Evolutionary conservation across 768 basidiomycete species (phyloP), one percentile per base, ranked within the genome.

Genomic region (Thelephora ganbajun): DNA sequence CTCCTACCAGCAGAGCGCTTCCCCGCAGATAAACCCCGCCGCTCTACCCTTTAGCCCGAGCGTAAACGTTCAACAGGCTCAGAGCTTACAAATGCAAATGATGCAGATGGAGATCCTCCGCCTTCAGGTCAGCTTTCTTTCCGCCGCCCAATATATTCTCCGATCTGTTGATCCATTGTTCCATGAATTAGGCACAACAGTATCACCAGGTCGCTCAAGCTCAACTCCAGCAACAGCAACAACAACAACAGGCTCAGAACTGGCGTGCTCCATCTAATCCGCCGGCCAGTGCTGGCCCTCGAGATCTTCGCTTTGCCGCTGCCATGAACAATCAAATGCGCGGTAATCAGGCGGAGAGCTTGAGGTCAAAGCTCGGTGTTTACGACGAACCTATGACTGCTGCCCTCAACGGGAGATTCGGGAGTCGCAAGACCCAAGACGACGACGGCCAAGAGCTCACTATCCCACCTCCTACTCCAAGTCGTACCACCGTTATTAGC

Each of bases 21-120:
- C 71, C 68, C 66, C 72, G 66, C 67, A 66, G 63, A 60, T 69
- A 57, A 66, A 77, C 72, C 50, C 77, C 6, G 59, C 80, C 61
- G 76, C 63, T 45, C 69, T 68, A 41, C 67, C 64, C 22, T 73
- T 71, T 50, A 67, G 63, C 57, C 66, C 69, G 20, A 60, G 70
- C 36, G 50, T 58, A 46, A 52, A 53, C 16, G 62, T 66, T 36
- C 78, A 77, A 41, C 79, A 80, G 57, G 65, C 71, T 37, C 79
- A 79, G 56, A 74, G 79, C 47, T 67, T 85, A 48, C 86, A 88
- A 65, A 71, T 89, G 73, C 86, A 90, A 66, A 70, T 89, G 71
- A 74, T 89, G 66, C 88, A 90, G 59, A 68, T 90, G 48, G 87
- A 90, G 66, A 73, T 90, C 55, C 63, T 87, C 60, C 77, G 75